These are phyloP conservation scores for Teunomyces kruisii DNA, from an alignment of 805 yeast genomes.

Conservation along the genomic window DNA sequence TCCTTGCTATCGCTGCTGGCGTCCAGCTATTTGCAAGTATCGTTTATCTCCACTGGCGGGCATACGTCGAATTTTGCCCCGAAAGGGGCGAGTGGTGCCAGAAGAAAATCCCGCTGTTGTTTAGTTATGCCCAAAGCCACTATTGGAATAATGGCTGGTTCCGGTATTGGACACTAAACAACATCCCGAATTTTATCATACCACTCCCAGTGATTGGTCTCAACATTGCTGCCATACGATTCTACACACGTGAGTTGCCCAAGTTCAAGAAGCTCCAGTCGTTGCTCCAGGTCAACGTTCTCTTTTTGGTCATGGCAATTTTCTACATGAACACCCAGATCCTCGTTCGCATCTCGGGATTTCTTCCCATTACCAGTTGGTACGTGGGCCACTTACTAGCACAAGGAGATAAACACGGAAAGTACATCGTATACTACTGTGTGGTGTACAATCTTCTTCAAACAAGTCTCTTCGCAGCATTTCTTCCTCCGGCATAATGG, in stretches of 20 bases:
- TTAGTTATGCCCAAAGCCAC: conserved; percentile 66
- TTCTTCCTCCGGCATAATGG: conserved; percentile 85
- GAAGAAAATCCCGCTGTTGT: conserved; percentile 54
- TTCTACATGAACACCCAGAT: conserved; percentile 84
- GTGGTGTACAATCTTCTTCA: conserved; percentile 68
- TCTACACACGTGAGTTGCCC: conserved; percentile 31
- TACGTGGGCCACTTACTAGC: conserved; percentile 46
- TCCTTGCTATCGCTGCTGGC: conserved; percentile 55
- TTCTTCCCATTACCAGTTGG: conserved; percentile 78
- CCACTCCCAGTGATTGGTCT: conserved; percentile 66
- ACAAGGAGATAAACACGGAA: conserved; percentile 13
- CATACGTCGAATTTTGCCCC: conserved; percentile 66
- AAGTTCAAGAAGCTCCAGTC: conserved; percentile 31
- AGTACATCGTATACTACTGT: conserved; percentile 43
- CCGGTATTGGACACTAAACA: conserved; percentile 77
- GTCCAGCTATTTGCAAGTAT: conserved; percentile 47
- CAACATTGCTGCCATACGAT: conserved; percentile 39
- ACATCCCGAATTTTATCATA: conserved; percentile 78
- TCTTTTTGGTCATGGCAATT: conserved; percentile 51
- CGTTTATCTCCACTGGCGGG: conserved; percentile 46
- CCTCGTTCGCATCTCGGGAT: conserved; percentile 73
- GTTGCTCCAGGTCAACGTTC: conserved; percentile 39
- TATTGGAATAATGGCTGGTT: conserved; percentile 89
- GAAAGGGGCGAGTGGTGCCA: conserved; percentile 78
- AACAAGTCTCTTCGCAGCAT: conserved; percentile 72